phyloP scores from a whole-genome alignment of 2,329 filamentous ascomycete species.

The Exophiala spinifera region DNA sequence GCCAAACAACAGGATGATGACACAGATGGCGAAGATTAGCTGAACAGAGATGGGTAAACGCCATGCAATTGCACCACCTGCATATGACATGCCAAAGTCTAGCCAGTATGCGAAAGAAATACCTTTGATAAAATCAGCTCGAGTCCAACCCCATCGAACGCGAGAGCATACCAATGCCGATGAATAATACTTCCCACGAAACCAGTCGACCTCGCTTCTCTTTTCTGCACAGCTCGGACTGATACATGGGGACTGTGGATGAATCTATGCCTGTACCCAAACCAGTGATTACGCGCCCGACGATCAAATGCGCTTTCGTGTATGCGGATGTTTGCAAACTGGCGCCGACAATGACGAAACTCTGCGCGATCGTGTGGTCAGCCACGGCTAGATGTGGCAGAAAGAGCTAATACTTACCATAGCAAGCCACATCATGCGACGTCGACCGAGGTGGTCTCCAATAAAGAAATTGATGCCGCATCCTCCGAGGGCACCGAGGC shows the following conservation, averaged over 20 bases:
- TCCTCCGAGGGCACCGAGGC: slow-evolving; percentile 29
- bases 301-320: slow-evolving; percentile 35
- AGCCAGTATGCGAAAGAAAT: slow-evolving; percentile 49
- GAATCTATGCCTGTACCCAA: slow-evolving; percentile 50
- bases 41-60: slow-evolving; percentile 44
- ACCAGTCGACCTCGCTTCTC: slow-evolving; percentile 44
- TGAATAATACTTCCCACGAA: slow-evolving; percentile 40
- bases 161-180: slow-evolving; percentile 33
- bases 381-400: neutral
- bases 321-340: slow-evolving; percentile 35
- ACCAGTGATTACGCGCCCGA: slow-evolving; percentile 50
- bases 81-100: slow-evolving; percentile 42
- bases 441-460: slow-evolving; percentile 34
- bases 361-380: neutral
- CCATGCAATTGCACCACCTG: slow-evolving; percentile 37
- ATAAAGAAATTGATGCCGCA: slow-evolving; percentile 35
- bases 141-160: neutral
- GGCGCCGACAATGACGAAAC: slow-evolving; percentile 35
- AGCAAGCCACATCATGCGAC: slow-evolving; percentile 36
- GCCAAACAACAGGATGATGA: slow-evolving; percentile 29
- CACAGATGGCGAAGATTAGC: slow-evolving; percentile 37
- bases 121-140: slow-evolving; percentile 26
- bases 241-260: slow-evolving; percentile 38
- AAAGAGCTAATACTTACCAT: slow-evolving; percentile 29
- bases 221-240: slow-evolving; percentile 42